Evolutionary conservation across 352 stramenopile species (phyloP), one percentile per base, ranked within the genome.

Genomic region (Globisporangium mamillatum): DNA sequence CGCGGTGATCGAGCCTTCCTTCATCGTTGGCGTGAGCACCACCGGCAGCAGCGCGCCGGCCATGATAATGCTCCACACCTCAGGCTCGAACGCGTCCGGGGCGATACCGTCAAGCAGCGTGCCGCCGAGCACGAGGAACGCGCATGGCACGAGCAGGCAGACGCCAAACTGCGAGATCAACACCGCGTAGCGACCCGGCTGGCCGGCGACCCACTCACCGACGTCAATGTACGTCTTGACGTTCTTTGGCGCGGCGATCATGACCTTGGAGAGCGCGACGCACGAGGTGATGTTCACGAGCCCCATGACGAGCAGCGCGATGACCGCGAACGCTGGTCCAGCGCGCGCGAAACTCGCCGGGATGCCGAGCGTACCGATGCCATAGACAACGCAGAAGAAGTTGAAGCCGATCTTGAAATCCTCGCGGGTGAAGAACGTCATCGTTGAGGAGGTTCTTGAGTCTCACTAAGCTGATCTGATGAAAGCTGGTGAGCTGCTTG

Each of bases 61-160:
- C 82, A 90, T 90, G 64, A 90, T 73, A 38, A 89, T 75, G 55
- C 80, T 90, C 82, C 82, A 90, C 54, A 79, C 77, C 29, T 81
- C 68, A 22, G 75, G 73, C 60, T 76, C 64, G 44, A 88, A 85
- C 14, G 78, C 72, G n/a, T 67, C 77, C 0, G 82, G 82, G 4
- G 81, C 85, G 64, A 90, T 81, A 18, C 73, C 72, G 48, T 87
- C 72, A 1, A 87, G 69, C 54, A 89, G 55, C n/a, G 79, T 89
- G 25, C 81, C 79, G 32, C 81, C 81, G 9, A 88, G 81, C 71
- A 90, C 81, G 12, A 90, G 75, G 67, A 90, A 90, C 3, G 78
- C 76, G 54, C 70, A 81, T 1, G 81, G 79, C 34, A 86, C 77
- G 8, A 90, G 66, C 59, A 76, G 77, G 68, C 81, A 90, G 14